Evolutionary conservation across 1,139 yeast species (phyloP), one percentile per base, ranked within the genome.

Genomic region (Debaryomyces coudertii): DNA sequence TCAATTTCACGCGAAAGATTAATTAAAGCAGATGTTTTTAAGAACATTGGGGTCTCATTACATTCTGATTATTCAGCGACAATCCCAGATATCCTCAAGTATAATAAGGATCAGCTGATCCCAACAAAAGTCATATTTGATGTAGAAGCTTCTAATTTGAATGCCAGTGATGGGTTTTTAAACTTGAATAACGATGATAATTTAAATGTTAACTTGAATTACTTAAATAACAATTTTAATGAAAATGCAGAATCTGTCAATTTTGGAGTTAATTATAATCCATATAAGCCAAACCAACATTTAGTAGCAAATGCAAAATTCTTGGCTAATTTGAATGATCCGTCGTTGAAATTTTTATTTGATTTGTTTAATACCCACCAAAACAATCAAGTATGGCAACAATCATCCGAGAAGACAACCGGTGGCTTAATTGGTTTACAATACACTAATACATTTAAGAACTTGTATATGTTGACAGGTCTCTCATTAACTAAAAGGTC

Each of bases 401-500:
- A 65, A 30, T 59, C 66, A 35, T 58, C 68, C 15, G 67, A 66
- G 48, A 66, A 62, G 33, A 49, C 66, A 24, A 55, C 65, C 28
- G 75, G 76, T 3, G 80, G 81, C 3, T 55, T 66, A 25, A 60
- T 79, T 40, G 85, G 85, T 5, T 61, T 80, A 40, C 65, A 64
- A 47, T 71, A 67, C 53, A 42, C 48, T 35, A 52, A 47, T 42
- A 52, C 51, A 9, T 42, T 44, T 24, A 54, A 52, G 12, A 49
- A 55, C 11, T 53, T 70, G 15, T 51, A 53, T 16, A 36, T 63
- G 9, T 62, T 68, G 42, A 58, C 71, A 15, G 85, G 83, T 5
- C 57, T 79, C 27, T 63, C 73, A 16, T 57, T 78, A 36, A 55
- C 65, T n/a, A 75, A 68, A 51, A 66, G 82, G 50, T 64, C 69